phyloP scores from a whole-genome alignment of 106 monocot genomes.

The Dactylorhiza incarnata region DNA sequence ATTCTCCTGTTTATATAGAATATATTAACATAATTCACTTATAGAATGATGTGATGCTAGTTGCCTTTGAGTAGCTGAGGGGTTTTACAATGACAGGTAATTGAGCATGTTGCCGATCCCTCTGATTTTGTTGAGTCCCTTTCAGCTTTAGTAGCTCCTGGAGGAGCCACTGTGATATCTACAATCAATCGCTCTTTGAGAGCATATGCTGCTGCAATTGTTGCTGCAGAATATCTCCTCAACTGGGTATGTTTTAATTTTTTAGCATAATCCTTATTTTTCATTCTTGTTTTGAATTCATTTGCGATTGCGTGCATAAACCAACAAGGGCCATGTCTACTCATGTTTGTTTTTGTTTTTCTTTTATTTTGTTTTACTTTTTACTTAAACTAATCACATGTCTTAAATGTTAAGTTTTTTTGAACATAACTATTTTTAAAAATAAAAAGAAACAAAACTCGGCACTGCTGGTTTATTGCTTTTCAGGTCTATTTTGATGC shows the following conservation, averaged over 20 bases:
- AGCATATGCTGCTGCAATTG: slow-evolving; percentile 84
- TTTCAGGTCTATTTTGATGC: not conserved
- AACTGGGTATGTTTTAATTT: slow-evolving; percentile 58
- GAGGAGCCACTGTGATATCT: slow-evolving; percentile 74
- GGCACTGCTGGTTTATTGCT: not conserved
- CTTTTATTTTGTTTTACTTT: too few species aligned
- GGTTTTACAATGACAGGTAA: slow-evolving; percentile 47
- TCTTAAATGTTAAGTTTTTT: too few species aligned
- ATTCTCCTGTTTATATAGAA: too few species aligned
- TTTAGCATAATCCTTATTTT: not conserved
- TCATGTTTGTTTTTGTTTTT: too few species aligned
- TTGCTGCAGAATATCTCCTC: slow-evolving; percentile 94
- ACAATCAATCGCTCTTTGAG: slow-evolving; percentile 84
- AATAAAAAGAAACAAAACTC: too few species aligned
- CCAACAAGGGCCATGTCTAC: not conserved
- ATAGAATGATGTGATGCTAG: not conserved
- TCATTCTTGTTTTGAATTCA: not conserved
- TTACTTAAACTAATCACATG: too few species aligned
- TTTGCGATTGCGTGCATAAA: not conserved
- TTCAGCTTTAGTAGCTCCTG: slow-evolving; percentile 45
- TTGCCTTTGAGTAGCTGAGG: not conserved
- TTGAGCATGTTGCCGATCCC: slow-evolving; percentile 95
- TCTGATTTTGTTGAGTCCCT: slow-evolving; percentile 76
- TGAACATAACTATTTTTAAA: too few species aligned
- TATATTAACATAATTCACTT: not conserved